These are phyloP conservation scores for Pseudozyma sp. DNA, from an alignment of 1,284 basidiomycete genomes.

Conservation along the genomic window DNA sequence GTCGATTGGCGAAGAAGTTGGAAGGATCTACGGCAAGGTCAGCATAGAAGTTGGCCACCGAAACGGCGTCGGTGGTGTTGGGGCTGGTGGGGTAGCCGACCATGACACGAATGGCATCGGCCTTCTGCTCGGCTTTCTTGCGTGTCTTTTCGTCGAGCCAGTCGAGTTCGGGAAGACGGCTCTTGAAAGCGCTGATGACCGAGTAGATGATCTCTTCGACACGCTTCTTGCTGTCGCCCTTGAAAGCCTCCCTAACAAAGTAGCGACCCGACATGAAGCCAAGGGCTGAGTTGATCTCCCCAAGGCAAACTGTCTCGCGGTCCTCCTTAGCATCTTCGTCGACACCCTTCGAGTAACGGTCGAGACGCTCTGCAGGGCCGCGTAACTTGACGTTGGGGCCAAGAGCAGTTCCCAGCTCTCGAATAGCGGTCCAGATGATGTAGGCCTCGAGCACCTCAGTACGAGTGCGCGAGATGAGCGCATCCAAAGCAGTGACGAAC, in stretches of 20 bases:
- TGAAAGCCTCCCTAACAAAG: conserved; percentile 89
- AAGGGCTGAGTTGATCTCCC: conserved; percentile 70
- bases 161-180: conserved; percentile 79
- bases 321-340: conserved; percentile 87
- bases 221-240: conserved; percentile 81
- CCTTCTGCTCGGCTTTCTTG: conserved; percentile 85
- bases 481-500: conserved; percentile 78
- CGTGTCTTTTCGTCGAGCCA: conserved; percentile 94
- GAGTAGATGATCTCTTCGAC: conserved; percentile 88
- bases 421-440: conserved; percentile 72
- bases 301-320: conserved; percentile 76
- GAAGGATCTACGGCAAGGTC: conserved; percentile 76
- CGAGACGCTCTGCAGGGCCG: conserved; percentile 73
- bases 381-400: conserved; percentile 69
- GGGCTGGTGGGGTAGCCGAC: conserved; percentile 90
- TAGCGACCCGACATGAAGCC: conserved; percentile 73
- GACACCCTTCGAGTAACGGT: conserved; percentile 81
- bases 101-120: conserved; percentile 82
- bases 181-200: conserved; percentile 86
- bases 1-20: conserved; percentile 86
- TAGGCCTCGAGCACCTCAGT: conserved; percentile 86
- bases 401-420: conserved; percentile 55
- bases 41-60: conserved; percentile 81
- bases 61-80: conserved; percentile 79
- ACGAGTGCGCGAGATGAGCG: conserved; percentile 78